Percentiles rank a stretch among this genome's conserved stretches.
Evolutionary conservation across 2,329 filamentous ascomycete genomes (phyloP).

Genomic region (Pseudogymnoascus pannorum): DNA sequence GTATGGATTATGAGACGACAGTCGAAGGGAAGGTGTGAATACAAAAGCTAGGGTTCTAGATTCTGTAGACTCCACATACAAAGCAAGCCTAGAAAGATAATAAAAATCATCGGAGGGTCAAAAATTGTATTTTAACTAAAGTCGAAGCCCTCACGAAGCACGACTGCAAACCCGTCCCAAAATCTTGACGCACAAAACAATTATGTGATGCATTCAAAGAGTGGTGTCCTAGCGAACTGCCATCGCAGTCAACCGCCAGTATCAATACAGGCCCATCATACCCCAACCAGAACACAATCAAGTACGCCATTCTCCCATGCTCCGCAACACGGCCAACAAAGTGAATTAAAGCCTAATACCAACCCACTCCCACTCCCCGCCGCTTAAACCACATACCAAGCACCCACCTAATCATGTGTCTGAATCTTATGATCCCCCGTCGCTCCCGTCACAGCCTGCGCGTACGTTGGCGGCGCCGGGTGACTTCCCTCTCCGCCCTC

Average conservation of each 20-base stretch:
- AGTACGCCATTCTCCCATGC: constrained; percentile 6
- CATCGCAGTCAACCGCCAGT: not conserved
- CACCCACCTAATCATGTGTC: constrained; percentile 26
- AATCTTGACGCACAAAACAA: not conserved
- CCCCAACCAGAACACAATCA: not conserved
- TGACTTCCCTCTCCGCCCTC: constrained; percentile 37
- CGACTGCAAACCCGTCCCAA: not conserved
- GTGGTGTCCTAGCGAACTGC: not conserved
- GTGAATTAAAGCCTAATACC: not conserved
- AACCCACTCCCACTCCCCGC: not conserved
- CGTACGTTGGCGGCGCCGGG: constrained; percentile 65
- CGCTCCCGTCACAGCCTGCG: constrained; percentile 81
- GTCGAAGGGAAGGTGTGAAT: not conserved
- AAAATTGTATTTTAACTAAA: not conserved
- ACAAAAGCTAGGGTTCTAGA: not conserved
- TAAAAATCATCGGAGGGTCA: not conserved
- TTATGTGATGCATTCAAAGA: not conserved
- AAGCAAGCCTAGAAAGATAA: not conserved
- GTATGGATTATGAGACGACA: not conserved
- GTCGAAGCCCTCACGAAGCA: not conserved
- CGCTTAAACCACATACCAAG: too few relatives aligned
- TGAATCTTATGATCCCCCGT: constrained; percentile 90
- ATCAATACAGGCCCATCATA: not conserved
- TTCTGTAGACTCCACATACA: not conserved
- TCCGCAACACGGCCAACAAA: not conserved